Evolutionary conservation across 2,329 filamentous ascomycete species (phyloP), one percentile per base, ranked within the genome.

Genomic region (Diaporthe velutina): DNA sequence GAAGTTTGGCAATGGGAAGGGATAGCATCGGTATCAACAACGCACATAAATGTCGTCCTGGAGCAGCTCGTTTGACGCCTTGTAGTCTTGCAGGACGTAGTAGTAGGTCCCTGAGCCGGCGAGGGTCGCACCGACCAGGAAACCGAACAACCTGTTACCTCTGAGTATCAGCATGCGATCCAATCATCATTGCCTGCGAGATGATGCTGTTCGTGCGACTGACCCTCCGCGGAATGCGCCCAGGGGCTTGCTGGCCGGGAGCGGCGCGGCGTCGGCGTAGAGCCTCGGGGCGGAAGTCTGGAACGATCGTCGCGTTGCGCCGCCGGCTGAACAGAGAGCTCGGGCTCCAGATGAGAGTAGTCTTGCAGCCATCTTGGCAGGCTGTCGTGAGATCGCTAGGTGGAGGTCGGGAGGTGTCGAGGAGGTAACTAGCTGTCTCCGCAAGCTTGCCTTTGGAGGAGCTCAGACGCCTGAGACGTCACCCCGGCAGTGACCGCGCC

Each of bases 21-120:
- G 76, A 74, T 74, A 77, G 55, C 81, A 80, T 84, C 80, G 85
- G 78, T 85, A 83, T 82, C 81, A 85, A 78, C 82, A 79, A 93
- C 95, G 85, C 90, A 98, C 96, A 85, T 96, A 96, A 83, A 98
- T 98, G 85, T 98, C 96, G 86, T 98, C 95, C 76, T 93, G 96
- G 85, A 98, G 88, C 81, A 98, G 90, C 86, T 98, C 94, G 87
- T 98, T 98, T 79, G 95, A 94, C 57, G 95, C 89, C 86, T 95
- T 95, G 88, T 98, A 98, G 85, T 98, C 96, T 83, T 96, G 92
- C 80, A 98, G 87, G 78, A 98, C 91, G 84, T 98, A 98, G 84
- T 95, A 95, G 87, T 98, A 98, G 80, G 97, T 93, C 74, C 91
- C 93, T 70, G 90, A 90, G 80, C 95, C 95, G 58, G 96, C 93